Evolutionary conservation across 148 eudicot genomes (phyloP), one percentile per base, ranked within the genome.

Genomic region (Chenopodium album): DNA sequence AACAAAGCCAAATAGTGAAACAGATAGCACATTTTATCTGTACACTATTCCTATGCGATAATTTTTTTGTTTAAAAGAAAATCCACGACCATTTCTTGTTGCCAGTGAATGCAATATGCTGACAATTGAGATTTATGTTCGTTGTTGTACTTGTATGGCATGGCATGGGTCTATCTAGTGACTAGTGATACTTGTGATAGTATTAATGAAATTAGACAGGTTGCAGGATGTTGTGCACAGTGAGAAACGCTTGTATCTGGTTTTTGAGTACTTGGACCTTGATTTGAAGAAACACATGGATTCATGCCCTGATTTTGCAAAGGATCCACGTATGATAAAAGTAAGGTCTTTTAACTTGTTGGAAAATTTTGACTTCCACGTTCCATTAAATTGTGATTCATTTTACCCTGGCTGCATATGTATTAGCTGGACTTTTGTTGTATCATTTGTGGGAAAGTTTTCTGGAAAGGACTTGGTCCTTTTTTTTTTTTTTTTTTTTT

Each of bases 241-340:
- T 85, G 99, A 96, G 83, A 94, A 91, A 89, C 90, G 99, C 69
- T 71, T 96, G 28, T 96, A 96, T 89, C 88, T 96, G 86, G 99
- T 96, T 56, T 96, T 96, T 88, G 99, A 96, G 89, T 96, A 94
- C 88, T 88, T 96, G 79, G 99, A 96, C 87, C 85, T 96, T 87
- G 99, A 96, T 85, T 84, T 96, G 90, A 94, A 94, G 93, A 94
- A 95, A 73, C 95, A 96, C 86, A 96, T 96, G 98, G 99, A 96
- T 83, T 86, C 99, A 69, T 87, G 88, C 78, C 99, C 99, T 59
- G 98, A 94, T 29, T 93, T 96, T 81, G 87, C 95, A 9, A 87
- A 96, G 88, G 95, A 96, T 89, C 92, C 93, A 8, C 93, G 90
- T 14, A 80, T 91, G 71, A 86, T 94, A 31, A 94, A 95, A 90